Evolutionary conservation across 1,284 basidiomycete species (phyloP), one percentile per base, ranked within the genome.

Genomic region (Pisolithus thermaeus): DNA sequence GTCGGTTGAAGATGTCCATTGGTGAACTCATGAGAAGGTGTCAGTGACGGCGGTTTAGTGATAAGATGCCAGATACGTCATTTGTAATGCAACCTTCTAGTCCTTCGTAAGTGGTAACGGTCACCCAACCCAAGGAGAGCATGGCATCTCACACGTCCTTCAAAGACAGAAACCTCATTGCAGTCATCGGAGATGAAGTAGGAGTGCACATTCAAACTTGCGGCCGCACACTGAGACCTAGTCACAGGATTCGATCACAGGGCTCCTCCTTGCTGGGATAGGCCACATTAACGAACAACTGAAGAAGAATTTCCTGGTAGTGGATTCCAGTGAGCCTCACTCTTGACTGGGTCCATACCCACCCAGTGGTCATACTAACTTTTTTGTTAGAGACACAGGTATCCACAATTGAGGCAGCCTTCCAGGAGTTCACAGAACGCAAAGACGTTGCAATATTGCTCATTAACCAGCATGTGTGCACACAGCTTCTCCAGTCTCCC

Each of bases 141-240:
- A 74, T 69, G 69, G 67, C 72, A 49, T 73, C 78, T 58, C 70
- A 75, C 53, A 70, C 75, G 54, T 74, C 81, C 39, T 82, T 78
- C 73, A 92, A 92, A 71, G 91, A 94, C 69, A 80, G 94, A 50
- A 89, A 80, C 55, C 74, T 97, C 40, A 79, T 97, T 46, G 93
- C 94, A 28, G 92, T 94, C 61, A 97, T 97, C 56, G 95, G 94
- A 39, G 94, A 97, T 70, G 94, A 97, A 76, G 93, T 93, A 60
- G 74, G 61, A 12, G 23, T 37, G 11, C 9, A 43, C 44, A 41
- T 40, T 39, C 5, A 20, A 18, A 38, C 14, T 20, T 40, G 16
- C 27, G n/a, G 27, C 28, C 32, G 47, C n/a, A 11, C 38, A 40
- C 55, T 53, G 51, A 56, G 1, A 18, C 41, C 35, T 30, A 16